Evolutionary conservation across 768 basidiomycete species (phyloP).

Genomic region (Calocybe indica): DNA sequence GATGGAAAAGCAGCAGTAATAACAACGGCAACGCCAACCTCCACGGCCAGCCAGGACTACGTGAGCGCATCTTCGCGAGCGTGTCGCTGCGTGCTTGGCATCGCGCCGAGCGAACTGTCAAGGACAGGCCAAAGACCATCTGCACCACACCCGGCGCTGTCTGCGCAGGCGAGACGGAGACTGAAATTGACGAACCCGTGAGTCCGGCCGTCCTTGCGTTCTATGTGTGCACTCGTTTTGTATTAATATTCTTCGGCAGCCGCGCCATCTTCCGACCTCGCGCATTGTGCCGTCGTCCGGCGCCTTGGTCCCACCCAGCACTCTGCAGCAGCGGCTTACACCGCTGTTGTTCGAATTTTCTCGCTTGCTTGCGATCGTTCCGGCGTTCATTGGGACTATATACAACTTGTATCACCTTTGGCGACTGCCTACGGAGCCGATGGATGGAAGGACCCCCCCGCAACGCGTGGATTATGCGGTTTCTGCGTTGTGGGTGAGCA

Average conservation of each 20-base stretch:
- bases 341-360: constrained; percentile 66
- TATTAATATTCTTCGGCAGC: constrained; percentile 27
- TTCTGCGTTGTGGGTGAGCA: constrained; percentile 65
- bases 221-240: background rate
- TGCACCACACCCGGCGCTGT: constrained; percentile 54
- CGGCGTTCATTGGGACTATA: constrained; percentile 1
- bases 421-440: constrained; percentile 27
- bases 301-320: constrained; percentile 42
- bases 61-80: no score
- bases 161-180: constrained; percentile 75
- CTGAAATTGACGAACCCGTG: constrained; percentile 73
- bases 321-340: constrained; percentile 40
- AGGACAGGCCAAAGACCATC: constrained; percentile 40
- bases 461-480: constrained; percentile 61
- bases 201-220: constrained; percentile 21
- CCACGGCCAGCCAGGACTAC: no score
- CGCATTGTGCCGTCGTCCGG: constrained; percentile 49
- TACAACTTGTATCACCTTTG: constrained; percentile 35
- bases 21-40: no score
- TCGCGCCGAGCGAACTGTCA: no score
- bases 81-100: no score
- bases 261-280: constrained; percentile 63
- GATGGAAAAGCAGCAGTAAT: no score
- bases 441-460: constrained; percentile 28
- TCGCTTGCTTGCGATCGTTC: constrained; percentile 47